phyloP scores from a whole-genome alignment of 306 rosid genomes.

The Pyrus communis region DNA sequence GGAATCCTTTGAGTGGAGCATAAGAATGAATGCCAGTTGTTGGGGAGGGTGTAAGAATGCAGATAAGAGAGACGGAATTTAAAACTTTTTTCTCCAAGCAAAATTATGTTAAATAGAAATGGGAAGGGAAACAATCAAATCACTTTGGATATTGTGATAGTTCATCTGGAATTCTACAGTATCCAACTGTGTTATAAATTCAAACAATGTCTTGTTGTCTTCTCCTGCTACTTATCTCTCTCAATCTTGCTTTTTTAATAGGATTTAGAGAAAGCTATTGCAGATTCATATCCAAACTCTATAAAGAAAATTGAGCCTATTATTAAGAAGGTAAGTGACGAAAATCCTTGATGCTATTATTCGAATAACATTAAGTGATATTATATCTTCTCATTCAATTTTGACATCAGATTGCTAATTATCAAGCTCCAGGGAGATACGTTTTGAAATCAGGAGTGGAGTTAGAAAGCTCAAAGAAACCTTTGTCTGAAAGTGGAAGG shows the following conservation, averaged over 20 bases:
- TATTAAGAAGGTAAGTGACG: conserved; percentile 56
- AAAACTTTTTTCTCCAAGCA: not conserved
- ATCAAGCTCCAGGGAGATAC: conserved; percentile 73
- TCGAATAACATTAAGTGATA: conserved; percentile 17
- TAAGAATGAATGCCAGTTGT: not conserved
- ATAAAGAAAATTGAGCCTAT: conserved; percentile 65
- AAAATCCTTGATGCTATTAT: conserved; percentile 20
- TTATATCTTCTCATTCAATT: conserved; percentile 29
- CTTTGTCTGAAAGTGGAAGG: conserved; percentile 71
- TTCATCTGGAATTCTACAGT: not conserved
- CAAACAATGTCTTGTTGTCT: not conserved
- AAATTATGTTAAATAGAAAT: not conserved
- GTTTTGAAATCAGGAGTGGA: conserved; percentile 57
- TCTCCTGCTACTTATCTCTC: not conserved
- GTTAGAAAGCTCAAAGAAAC: conserved; percentile 59
- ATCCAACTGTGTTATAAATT: not conserved
- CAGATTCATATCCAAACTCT: conserved; percentile 61
- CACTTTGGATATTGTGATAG: not conserved
- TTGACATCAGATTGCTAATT: conserved; percentile 72
- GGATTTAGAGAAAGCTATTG: conserved; percentile 86
- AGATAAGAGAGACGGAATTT: not conserved
- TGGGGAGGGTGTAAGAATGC: not conserved
- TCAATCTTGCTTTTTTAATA: conserved; percentile 22
- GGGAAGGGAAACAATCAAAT: not conserved
- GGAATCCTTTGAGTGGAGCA: not conserved